A percentile compares a stretch with the other conserved stretches of the same genome.
phyloP scores from a whole-genome alignment of 441 rosid species.

The Isatis lusitanica region DNA sequence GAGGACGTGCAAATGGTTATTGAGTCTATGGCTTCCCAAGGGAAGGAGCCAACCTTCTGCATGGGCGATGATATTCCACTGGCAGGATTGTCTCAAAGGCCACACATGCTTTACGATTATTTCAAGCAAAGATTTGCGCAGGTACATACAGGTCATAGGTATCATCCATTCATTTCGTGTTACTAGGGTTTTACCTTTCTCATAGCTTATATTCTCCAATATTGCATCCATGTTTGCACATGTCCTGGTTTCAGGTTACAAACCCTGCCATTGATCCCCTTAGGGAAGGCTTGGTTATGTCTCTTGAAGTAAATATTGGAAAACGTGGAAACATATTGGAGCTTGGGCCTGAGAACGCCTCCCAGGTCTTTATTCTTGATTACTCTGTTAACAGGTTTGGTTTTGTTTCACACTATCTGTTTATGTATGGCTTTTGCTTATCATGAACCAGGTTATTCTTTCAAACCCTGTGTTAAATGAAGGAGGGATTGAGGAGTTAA shows the following conservation, averaged over 20 bases:
- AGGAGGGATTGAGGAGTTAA: constrained; percentile 82
- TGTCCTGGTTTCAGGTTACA: constrained; percentile 65
- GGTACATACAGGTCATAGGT: constrained; percentile 45
- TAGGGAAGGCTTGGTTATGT: constrained; percentile 98
- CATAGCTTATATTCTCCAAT: background rate
- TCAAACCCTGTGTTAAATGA: constrained; percentile 91
- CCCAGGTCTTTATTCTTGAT: constrained; percentile 56
- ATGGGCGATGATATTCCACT: constrained; percentile 95
- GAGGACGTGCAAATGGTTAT: constrained; percentile 99
- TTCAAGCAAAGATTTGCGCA: constrained; percentile 99
- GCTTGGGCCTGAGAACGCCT: constrained; percentile 95
- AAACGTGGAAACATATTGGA: constrained; percentile 93
- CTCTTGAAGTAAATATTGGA: constrained; percentile 95
- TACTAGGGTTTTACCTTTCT: background rate
- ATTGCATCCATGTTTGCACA: too few relatives aligned
- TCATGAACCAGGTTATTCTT: constrained; percentile 64
- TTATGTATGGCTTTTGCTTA: constrained; percentile 9
- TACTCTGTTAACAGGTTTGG: background rate
- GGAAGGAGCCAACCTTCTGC: constrained; percentile 97
- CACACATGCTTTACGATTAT: constrained; percentile 95
- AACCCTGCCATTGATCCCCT: constrained; percentile 99
- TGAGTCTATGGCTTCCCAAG: constrained; percentile 96
- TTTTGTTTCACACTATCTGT: background rate
- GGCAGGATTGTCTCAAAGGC: constrained; percentile 81
- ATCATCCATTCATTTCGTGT: background rate